Evolutionary conservation across 2,329 filamentous ascomycete species (phyloP), one percentile per base, ranked within the genome.

Genomic region (Colletotrichum plurivorum): DNA sequence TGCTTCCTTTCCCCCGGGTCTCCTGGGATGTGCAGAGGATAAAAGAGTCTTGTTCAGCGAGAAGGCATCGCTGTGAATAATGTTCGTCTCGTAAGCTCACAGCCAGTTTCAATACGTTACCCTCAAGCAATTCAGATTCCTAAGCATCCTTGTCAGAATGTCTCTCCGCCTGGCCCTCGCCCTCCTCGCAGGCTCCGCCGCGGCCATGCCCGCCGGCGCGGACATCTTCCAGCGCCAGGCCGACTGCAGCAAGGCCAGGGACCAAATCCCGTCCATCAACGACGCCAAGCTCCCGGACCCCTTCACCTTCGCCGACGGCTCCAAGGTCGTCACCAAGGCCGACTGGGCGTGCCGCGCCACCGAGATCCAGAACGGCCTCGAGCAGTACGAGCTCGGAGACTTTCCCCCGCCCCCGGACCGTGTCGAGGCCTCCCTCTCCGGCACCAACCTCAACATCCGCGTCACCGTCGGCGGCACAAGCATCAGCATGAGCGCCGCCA

Each of bases 311-410:
- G 72, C 79, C 9, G 78, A 78, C 63, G 85, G 85, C 54, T 75
- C 72, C 22, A 81, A 80, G 71, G 80, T 87, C 56, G 79, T 80
- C 7, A 84, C 80, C 67, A 81, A 83, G 75, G 81, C 76, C 27
- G 79, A 85, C 69, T 88, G 82, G 76, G 77, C 79, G 62, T 87
- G 86, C 76, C 84, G 85, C 56, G 78, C 79, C 71, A 75, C 80
- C 51, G 84, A 87, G 76, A 86, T 87, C 74, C 80, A 75, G 74
- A 80, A 82, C 71, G 77, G 83, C 54, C 75, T 88, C 73, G 82
- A 86, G 75, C 82, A 84, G 74, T 87, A 84, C 75, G 85, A 87
- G 76, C 80, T 87, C 18, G 85, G 85, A 60, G 80, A 78, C 67
- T 83, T 83, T 74, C 85, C 85, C 5, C 77, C 77, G 16, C 80